These are phyloP conservation scores for Monilinia laxa DNA, from an alignment of 2,329 filamentous ascomycete genomes.

Conservation along the genomic window DNA sequence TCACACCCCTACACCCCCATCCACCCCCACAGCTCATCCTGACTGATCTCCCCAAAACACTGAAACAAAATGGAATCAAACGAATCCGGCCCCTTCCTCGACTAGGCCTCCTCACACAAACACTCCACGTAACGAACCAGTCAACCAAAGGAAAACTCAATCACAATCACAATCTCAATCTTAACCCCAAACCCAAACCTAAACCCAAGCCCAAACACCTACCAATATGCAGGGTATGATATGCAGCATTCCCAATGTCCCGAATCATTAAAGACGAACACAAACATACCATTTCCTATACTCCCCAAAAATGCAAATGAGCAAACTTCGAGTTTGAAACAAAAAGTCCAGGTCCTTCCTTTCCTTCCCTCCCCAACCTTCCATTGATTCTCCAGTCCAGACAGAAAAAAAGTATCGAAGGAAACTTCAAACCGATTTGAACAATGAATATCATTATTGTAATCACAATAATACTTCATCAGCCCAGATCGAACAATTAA, in stretches of 20 bases:
- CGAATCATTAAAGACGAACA: neutral
- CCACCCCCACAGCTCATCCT: neutral
- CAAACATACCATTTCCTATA: slow-evolving; percentile 6
- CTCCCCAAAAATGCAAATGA: slow-evolving; percentile 17
- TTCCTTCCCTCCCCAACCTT: neutral
- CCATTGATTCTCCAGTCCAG: neutral
- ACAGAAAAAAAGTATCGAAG: neutral
- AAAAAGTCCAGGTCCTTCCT: neutral
- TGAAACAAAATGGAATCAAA: neutral
- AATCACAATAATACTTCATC: neutral
- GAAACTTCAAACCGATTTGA: neutral
- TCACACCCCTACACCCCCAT: neutral
- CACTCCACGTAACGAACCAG: neutral
- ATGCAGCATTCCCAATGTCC: slow-evolving; percentile 19
- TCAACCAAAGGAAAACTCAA: slow-evolving; percentile 1
- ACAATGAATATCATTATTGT: slow-evolving; percentile 1
- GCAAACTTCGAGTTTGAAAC: slow-evolving; percentile 1
- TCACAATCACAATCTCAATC: neutral
- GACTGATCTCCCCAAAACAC: neutral
- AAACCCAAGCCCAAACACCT: slow-evolving; percentile 15
- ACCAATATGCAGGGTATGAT: slow-evolving; percentile 19
- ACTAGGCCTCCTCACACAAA: neutral
- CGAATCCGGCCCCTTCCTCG: neutral
- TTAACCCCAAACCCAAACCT: neutral
- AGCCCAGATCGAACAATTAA: neutral